A percentile compares a stretch with the other conserved stretches of the same genome.
phyloP scores from a whole-genome alignment of 495 filamentous ascomycete genomes.

The Daldinia childiae region DNA sequence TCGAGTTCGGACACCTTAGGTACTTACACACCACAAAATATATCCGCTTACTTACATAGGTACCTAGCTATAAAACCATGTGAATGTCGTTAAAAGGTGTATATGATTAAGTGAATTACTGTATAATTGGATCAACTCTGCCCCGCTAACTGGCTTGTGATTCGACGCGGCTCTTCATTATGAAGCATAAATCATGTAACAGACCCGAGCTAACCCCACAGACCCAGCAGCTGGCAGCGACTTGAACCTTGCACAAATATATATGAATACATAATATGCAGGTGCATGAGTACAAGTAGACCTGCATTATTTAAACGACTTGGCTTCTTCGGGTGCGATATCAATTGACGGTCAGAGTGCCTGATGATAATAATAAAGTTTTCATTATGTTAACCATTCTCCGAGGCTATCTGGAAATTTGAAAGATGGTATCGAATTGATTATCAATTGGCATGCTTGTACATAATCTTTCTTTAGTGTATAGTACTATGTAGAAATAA shows the following conservation, averaged over 20 bases:
- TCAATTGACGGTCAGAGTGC: constrained; percentile 6
- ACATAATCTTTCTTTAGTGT: not conserved
- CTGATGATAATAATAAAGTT: not conserved
- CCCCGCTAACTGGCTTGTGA: constrained; percentile 36
- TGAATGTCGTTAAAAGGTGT: not conserved
- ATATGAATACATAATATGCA: constrained; percentile 24
- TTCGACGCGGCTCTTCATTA: constrained; percentile 35
- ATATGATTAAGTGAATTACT: not conserved
- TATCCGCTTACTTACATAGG: not conserved
- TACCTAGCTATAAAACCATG: too few species aligned
- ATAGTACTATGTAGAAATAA: not conserved
- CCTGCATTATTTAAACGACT: constrained; percentile 17
- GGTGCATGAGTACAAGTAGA: constrained; percentile 2
- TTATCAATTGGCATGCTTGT: not conserved
- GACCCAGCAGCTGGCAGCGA: constrained; percentile 18
- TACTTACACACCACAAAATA: not conserved
- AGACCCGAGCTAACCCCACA: constrained; percentile 12
- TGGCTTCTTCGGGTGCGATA: not conserved
- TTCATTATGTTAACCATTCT: not conserved
- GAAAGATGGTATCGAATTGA: not conserved
- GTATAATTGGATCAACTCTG: constrained; percentile 6
- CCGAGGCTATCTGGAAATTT: not conserved
- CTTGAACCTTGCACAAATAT: constrained; percentile 19
- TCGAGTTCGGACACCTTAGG: not conserved
- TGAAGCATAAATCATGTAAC: constrained; percentile 31